phyloP scores from a whole-genome alignment of 352 stramenopile species.

The Globisporangium nodosum region DNA sequence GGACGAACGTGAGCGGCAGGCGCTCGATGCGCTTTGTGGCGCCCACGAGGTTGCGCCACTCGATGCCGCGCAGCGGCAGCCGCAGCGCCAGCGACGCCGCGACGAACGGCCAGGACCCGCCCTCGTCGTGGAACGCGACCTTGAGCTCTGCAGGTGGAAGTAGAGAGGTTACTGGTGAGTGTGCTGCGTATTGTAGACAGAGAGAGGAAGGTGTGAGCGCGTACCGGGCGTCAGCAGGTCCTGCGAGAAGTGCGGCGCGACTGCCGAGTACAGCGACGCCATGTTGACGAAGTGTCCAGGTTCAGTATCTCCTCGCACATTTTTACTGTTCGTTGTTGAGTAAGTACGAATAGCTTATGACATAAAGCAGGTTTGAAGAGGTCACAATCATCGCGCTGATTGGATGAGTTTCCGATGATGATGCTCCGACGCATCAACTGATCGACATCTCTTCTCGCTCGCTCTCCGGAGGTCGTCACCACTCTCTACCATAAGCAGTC shows the following conservation, averaged over 20 bases:
- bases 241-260: slow-evolving; percentile 66
- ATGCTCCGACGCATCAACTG: no score
- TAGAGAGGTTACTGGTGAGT: neutral
- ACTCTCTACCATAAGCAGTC: no score
- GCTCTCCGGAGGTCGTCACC: no score
- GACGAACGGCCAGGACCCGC: slow-evolving; percentile 81
- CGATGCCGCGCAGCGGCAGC: slow-evolving; percentile 68
- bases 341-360: no score
- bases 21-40: slow-evolving; percentile 26
- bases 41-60: slow-evolving; percentile 78
- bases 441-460: no score
- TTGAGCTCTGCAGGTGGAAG: slow-evolving; percentile 28
- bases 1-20: slow-evolving; percentile 42
- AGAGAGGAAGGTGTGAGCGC: neutral
- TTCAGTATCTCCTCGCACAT: no score
- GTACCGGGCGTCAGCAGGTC: slow-evolving; percentile 47
- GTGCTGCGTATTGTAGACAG: neutral
- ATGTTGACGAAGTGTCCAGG: slow-evolving; percentile 12
- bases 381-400: no score
- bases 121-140: slow-evolving; percentile 66
- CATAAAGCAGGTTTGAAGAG: no score
- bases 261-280: slow-evolving; percentile 66
- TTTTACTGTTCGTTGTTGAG: no score
- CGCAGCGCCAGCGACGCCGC: slow-evolving; percentile 50
- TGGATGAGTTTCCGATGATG: no score